Conservation (phyloP, 306 rosid genomes). For the Castanea crenata region DNA sequence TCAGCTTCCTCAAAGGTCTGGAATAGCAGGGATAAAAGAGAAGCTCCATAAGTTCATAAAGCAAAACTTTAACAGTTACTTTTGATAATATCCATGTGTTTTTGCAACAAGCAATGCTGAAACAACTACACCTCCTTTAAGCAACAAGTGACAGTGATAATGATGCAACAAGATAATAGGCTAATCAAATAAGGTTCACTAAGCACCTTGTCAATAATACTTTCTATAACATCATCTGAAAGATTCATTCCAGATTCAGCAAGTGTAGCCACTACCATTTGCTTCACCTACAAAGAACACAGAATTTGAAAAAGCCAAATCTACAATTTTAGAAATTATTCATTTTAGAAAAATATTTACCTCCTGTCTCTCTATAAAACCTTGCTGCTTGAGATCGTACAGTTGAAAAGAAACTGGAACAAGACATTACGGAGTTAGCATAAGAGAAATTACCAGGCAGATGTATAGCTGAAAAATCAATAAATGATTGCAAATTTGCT, state of each 20-base stretch:
- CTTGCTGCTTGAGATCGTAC: slow-evolving; percentile 98
- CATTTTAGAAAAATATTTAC: slow-evolving; percentile 34
- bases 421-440: slow-evolving; percentile 6
- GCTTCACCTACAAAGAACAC: slow-evolving; percentile 71
- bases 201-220: slow-evolving; percentile 93
- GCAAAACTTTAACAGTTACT: not conserved
- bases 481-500: not conserved
- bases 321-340: not conserved
- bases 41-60: not conserved
- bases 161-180: not conserved
- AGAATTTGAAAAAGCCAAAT: slow-evolving; percentile 11
- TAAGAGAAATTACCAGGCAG: not conserved
- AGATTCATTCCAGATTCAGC: slow-evolving; percentile 99
- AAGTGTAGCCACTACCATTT: slow-evolving; percentile 99
- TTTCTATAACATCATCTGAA: slow-evolving; percentile 93
- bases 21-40: not conserved
- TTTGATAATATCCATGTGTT: not conserved
- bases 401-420: slow-evolving; percentile 93
- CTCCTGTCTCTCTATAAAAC: slow-evolving; percentile 97
- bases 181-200: slow-evolving; percentile 6
- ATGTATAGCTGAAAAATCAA: slow-evolving; percentile 2
- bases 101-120: not conserved
- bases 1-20: slow-evolving; percentile 99
- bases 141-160: not conserved
- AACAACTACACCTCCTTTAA: not conserved